Percentiles rank a stretch among this genome's conserved stretches.
Conservation (phyloP, 352 stramenopile species). For the Globisporangium takayamanum region DNA sequence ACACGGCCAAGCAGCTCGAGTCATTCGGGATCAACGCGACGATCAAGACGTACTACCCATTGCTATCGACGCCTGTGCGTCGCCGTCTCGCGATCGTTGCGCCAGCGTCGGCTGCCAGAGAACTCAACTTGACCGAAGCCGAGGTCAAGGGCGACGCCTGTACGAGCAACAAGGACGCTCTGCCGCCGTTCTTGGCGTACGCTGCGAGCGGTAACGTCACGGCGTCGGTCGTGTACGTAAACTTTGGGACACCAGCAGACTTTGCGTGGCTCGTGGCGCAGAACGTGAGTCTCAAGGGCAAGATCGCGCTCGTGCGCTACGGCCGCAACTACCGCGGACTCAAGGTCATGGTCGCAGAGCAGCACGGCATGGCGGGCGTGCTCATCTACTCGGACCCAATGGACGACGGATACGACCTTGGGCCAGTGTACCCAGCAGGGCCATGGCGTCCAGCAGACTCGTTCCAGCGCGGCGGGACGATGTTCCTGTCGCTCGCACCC, state of each 20-base stretch:
- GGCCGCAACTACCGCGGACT: slow-evolving; percentile 66
- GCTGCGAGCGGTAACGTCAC: slow-evolving; percentile 65
- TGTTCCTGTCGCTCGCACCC: slow-evolving; percentile 69
- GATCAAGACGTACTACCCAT: slow-evolving; percentile 55
- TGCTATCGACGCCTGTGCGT: slow-evolving; percentile 60
- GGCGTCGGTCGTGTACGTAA: slow-evolving; percentile 80
- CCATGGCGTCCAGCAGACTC: slow-evolving; percentile 67
- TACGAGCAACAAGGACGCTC: slow-evolving; percentile 38
- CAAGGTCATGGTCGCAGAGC: slow-evolving; percentile 83
- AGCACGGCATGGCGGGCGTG: slow-evolving; percentile 60
- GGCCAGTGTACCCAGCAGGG: slow-evolving; percentile 70
- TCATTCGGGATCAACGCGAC: slow-evolving; percentile 57
- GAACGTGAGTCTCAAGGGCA: slow-evolving; percentile 67
- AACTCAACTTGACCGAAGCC: slow-evolving; percentile 54
- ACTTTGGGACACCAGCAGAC: slow-evolving; percentile 74
- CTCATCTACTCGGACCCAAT: slow-evolving; percentile 88
- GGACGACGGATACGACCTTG: slow-evolving; percentile 71
- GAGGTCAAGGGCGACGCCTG: slow-evolving; percentile 62
- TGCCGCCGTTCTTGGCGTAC: slow-evolving; percentile 82
- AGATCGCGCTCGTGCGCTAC: slow-evolving; percentile 85
- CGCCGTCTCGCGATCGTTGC: slow-evolving; percentile 38
- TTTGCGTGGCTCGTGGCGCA: slow-evolving; percentile 68
- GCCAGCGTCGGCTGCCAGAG: slow-evolving; percentile 20
- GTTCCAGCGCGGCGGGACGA: slow-evolving; percentile 82
- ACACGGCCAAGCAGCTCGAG: slow-evolving; percentile 44